These are phyloP conservation scores for Stachybotrys elegans DNA, from an alignment of 2,329 filamentous ascomycete species.

Conservation along the genomic window DNA sequence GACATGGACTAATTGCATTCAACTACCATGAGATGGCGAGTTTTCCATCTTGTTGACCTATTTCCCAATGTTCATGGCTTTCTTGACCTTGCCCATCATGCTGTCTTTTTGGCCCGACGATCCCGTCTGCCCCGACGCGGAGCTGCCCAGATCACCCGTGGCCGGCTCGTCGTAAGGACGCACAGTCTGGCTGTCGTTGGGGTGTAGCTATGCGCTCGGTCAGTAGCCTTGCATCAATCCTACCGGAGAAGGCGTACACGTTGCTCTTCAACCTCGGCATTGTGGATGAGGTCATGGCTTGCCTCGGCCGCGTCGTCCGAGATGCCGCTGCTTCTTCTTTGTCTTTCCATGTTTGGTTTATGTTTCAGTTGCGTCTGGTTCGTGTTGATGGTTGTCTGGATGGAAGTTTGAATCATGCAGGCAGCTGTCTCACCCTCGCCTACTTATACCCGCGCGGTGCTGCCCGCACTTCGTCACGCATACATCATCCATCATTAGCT, in stretches of 20 bases:
- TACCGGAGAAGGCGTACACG: no score
- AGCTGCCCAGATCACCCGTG: background rate
- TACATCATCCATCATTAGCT: no score
- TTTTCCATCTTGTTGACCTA: background rate
- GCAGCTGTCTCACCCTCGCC: no score
- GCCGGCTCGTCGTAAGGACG: slow-evolving; percentile 8
- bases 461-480: no score
- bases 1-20: no score
- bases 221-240: background rate
- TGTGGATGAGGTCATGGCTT: slow-evolving; percentile 27
- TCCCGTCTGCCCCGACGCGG: slow-evolving; percentile 1
- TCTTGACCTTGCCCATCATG: slow-evolving; percentile 21
- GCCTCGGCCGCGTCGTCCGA: slow-evolving; percentile 25
- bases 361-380: no score
- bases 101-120: slow-evolving; percentile 8
- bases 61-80: slow-evolving; percentile 12
- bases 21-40: background rate
- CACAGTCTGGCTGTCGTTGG: slow-evolving; percentile 2
- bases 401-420: no score
- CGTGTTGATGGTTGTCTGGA: no score
- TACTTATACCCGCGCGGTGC: no score
- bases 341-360: slow-evolving; percentile 10
- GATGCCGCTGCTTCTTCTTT: slow-evolving; percentile 17
- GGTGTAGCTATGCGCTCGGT: slow-evolving; percentile 15
- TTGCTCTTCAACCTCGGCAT: slow-evolving; percentile 28